Evolutionary conservation across 2,329 filamentous ascomycete genomes (phyloP).

Genomic region (Fusarium neocosmosporiellum): DNA sequence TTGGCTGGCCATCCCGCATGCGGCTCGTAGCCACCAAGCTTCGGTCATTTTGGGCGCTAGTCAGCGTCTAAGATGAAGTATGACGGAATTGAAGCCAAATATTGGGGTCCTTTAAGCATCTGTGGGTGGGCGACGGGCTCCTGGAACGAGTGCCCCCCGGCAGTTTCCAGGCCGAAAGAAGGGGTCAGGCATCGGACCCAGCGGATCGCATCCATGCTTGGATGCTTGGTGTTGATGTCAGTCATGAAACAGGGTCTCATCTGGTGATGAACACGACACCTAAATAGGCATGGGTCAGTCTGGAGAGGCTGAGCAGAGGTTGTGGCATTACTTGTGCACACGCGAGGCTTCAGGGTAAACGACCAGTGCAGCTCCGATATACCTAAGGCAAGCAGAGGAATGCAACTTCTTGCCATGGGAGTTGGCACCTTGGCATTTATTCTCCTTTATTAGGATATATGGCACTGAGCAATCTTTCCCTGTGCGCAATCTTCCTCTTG

Average conservation of each 20-base stretch:
- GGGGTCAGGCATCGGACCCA: slow-evolving; percentile 8
- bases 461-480: background rate
- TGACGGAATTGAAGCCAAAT: slow-evolving; percentile 41
- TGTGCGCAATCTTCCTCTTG: background rate
- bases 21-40: slow-evolving; percentile 41
- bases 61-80: slow-evolving; percentile 38
- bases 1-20: slow-evolving; percentile 39
- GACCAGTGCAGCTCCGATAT: background rate
- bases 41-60: slow-evolving; percentile 37
- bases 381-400: background rate
- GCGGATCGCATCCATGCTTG: slow-evolving; percentile 9
- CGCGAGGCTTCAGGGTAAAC: background rate
- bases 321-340: background rate
- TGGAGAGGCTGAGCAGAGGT: slow-evolving; percentile 8
- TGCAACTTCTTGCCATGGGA: background rate
- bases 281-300: slow-evolving; percentile 12
- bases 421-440: background rate
- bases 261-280: background rate
- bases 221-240: slow-evolving; percentile 26
- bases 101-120: slow-evolving; percentile 19
- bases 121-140: slow-evolving; percentile 17
- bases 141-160: slow-evolving; percentile 19
- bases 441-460: background rate
- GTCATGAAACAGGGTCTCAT: slow-evolving; percentile 30
- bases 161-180: slow-evolving; percentile 25